These are phyloP conservation scores for Aspergillus neoniger DNA, from an alignment of 2,329 filamentous ascomycete species.

Conservation along the genomic window DNA sequence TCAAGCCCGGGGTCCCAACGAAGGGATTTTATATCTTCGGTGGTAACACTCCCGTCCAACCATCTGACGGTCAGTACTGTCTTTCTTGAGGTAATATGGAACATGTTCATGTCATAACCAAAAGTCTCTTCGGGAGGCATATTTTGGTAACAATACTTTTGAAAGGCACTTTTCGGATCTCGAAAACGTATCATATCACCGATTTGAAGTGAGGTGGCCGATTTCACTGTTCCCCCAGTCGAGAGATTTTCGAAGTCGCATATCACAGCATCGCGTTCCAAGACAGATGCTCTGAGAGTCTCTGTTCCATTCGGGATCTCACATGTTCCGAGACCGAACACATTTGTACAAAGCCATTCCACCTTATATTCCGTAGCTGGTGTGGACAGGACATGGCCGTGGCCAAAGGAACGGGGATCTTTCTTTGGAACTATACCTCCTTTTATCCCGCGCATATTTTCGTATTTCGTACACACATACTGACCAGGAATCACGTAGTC, in stretches of 20 bases:
- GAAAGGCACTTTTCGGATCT: conserved; percentile 52
- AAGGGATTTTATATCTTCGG: conserved; percentile 48
- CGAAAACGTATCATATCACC: conserved; percentile 58
- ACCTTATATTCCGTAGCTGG: conserved; percentile 50
- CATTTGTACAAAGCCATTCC: conserved; percentile 54
- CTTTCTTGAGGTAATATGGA: conserved; percentile 51
- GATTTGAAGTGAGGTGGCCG: conserved; percentile 38
- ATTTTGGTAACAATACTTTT: conserved; percentile 54
- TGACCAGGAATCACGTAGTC: background rate
- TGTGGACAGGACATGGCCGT: conserved; percentile 56
- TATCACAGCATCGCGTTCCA: conserved; percentile 20
- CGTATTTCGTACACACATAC: background rate
- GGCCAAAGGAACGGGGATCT: conserved; percentile 47
- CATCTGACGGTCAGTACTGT: conserved; percentile 58
- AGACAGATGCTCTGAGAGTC: conserved; percentile 23
- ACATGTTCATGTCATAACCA: conserved; percentile 62
- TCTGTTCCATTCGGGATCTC: conserved; percentile 8
- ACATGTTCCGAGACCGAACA: conserved; percentile 27
- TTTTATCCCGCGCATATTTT: background rate
- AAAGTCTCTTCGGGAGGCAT: conserved; percentile 51
- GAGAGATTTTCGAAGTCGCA: conserved; percentile 29
- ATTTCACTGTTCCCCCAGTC: background rate
- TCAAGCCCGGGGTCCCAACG: conserved; percentile 37
- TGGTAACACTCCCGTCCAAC: conserved; percentile 58
- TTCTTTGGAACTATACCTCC: background rate